These are phyloP conservation scores for Mycena sp. DNA, from an alignment of 1,284 basidiomycete genomes.

Conservation along the genomic window DNA sequence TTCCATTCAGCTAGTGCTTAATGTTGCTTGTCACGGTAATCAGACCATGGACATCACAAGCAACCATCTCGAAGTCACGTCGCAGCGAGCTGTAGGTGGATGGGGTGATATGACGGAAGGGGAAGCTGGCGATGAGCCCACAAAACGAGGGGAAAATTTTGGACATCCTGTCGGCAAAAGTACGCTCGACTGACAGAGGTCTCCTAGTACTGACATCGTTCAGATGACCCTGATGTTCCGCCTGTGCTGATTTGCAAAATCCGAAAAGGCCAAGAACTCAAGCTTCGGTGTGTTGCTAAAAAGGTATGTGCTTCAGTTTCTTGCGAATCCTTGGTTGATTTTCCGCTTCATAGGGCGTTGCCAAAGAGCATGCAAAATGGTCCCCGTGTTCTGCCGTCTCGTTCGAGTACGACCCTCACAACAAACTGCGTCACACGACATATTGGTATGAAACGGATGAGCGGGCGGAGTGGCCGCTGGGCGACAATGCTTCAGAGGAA, in stretches of 20 bases:
- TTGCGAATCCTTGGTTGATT: conserved; percentile 2
- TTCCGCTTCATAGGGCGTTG: conserved; percentile 77
- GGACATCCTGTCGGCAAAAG: conserved; percentile 91
- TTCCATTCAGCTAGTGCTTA: conserved; percentile 79
- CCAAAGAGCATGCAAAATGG: conserved; percentile 99
- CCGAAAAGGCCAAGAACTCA: conserved; percentile 93
- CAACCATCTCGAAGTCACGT: conserved; percentile 76
- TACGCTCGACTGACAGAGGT: too few species aligned
- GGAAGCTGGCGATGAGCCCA: conserved; percentile 72
- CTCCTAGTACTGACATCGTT: background rate
- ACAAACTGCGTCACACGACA: conserved; percentile 94
- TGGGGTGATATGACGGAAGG: conserved; percentile 45
- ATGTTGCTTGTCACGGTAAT: conserved; percentile 75
- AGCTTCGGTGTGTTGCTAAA: conserved; percentile 89
- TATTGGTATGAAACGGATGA: conserved; percentile 94
- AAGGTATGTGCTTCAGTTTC: conserved; percentile 68
- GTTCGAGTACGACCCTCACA: conserved; percentile 99
- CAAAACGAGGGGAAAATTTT: conserved; percentile 80
- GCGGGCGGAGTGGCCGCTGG: conserved; percentile 85
- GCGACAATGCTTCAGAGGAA: conserved; percentile 86
- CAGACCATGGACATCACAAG: conserved; percentile 86
- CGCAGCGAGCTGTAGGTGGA: conserved; percentile 51
- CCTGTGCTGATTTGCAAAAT: conserved; percentile 94
- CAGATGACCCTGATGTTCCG: conserved; percentile 67
- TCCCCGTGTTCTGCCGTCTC: conserved; percentile 95